These are phyloP conservation scores for Eucalyptus globulus DNA, from an alignment of 345 rosid genomes.

Conservation along the genomic window DNA sequence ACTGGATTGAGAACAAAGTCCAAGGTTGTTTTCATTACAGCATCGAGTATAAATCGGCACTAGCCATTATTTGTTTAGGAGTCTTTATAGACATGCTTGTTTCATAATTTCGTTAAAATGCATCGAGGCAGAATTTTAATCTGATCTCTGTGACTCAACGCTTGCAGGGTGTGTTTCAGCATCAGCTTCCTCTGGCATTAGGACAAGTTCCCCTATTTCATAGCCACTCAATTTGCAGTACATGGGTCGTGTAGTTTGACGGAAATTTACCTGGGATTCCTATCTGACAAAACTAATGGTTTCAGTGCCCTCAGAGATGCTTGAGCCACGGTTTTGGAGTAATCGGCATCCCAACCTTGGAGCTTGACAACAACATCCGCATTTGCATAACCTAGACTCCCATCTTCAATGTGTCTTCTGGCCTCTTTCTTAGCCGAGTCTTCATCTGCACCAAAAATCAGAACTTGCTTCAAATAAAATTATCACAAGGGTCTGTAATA, in stretches of 20 bases:
- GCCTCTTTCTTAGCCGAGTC: slow-evolving; percentile 75
- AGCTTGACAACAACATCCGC: slow-evolving; percentile 85
- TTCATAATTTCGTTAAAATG: neutral
- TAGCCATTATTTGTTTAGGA: neutral
- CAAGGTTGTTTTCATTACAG: neutral
- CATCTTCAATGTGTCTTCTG: slow-evolving; percentile 28
- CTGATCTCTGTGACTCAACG: neutral
- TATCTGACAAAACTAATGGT: slow-evolving; percentile 57
- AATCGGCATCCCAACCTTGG: slow-evolving; percentile 67
- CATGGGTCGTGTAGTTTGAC: neutral
- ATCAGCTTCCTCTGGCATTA: neutral
- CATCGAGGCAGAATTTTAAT: neutral
- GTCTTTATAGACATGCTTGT: neutral
- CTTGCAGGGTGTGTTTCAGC: neutral
- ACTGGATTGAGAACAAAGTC: neutral
- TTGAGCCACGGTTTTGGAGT: slow-evolving; percentile 68
- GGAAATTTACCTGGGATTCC: slow-evolving; percentile 46
- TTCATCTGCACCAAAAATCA: slow-evolving; percentile 33
- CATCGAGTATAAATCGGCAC: neutral
- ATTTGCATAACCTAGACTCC: slow-evolving; percentile 51
- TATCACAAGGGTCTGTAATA: neutral
- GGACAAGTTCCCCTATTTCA: neutral
- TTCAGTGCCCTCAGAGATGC: slow-evolving; percentile 84
- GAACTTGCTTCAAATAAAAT: neutral
- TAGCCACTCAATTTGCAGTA: neutral